A percentile compares a stretch with the other conserved stretches of the same genome.
Evolutionary conservation across 2,329 filamentous ascomycete species (phyloP).

Genomic region (Metarhizium sp.): DNA sequence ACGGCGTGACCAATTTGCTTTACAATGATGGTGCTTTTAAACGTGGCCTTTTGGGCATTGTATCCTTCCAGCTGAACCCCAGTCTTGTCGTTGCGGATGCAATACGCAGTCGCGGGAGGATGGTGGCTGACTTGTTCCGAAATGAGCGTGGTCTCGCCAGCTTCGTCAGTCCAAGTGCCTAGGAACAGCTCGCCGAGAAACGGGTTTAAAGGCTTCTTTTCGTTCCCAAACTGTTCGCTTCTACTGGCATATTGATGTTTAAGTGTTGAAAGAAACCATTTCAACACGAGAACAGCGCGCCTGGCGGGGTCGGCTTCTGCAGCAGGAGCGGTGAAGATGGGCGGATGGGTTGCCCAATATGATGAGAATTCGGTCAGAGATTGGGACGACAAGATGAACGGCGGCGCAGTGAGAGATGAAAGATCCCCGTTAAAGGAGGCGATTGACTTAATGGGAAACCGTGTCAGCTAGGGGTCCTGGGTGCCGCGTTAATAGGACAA

Average conservation of each 20-base stretch:
- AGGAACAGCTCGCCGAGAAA: slow-evolving; percentile 93
- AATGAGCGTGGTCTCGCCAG: slow-evolving; percentile 74
- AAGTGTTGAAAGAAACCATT: slow-evolving; percentile 90
- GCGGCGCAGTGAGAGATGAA: slow-evolving; percentile 70
- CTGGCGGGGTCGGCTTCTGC: slow-evolving; percentile 71
- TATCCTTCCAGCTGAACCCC: slow-evolving; percentile 77
- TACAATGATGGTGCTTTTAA: slow-evolving; percentile 86
- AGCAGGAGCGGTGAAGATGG: slow-evolving; percentile 72
- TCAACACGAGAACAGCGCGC: slow-evolving; percentile 78
- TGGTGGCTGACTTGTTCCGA: slow-evolving; percentile 96
- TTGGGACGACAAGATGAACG: slow-evolving; percentile 71
- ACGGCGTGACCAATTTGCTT: slow-evolving; percentile 90
- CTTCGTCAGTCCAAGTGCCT: slow-evolving; percentile 77
- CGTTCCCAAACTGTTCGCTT: slow-evolving; percentile 74
- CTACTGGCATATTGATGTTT: slow-evolving; percentile 72
- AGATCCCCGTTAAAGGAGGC: slow-evolving; percentile 77
- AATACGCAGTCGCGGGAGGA: slow-evolving; percentile 89
- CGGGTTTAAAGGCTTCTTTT: slow-evolving; percentile 97
- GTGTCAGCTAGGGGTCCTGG: slow-evolving; percentile 3
- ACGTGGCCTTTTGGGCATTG: slow-evolving; percentile 93
- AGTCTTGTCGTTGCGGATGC: slow-evolving; percentile 77
- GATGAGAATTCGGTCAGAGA: slow-evolving; percentile 73
- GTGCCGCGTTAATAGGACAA: not conserved
- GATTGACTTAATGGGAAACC: slow-evolving; percentile 45
- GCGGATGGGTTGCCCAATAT: slow-evolving; percentile 74